Evolutionary conservation across 495 filamentous ascomycete genomes (phyloP).

Genomic region (Rhypophila decipiens): DNA sequence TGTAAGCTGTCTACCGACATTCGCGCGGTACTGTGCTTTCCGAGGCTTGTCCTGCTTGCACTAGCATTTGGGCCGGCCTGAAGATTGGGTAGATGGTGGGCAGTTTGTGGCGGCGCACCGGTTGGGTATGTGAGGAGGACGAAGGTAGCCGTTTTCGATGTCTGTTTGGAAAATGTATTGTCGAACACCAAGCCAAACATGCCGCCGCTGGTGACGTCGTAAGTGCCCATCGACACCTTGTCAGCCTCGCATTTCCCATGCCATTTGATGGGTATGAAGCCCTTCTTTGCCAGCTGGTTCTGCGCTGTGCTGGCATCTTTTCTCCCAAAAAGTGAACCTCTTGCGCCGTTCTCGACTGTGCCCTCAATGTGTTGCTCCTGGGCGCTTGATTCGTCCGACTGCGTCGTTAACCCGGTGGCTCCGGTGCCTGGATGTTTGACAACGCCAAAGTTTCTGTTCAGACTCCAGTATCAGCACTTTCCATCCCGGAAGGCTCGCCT

Average conservation of each 20-base stretch:
- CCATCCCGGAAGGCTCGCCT: background rate
- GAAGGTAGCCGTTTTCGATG: constrained; percentile 89
- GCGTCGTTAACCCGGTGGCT: constrained; percentile 46
- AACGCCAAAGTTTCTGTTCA: constrained; percentile 79
- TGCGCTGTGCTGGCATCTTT: constrained; percentile 57
- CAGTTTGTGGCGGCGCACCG: constrained; percentile 69
- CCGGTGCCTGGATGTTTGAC: constrained; percentile 88
- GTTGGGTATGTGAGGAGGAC: constrained; percentile 92
- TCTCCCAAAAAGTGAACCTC: constrained; percentile 32
- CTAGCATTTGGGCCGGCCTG: constrained; percentile 38
- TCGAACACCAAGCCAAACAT: constrained; percentile 98
- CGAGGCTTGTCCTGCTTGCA: constrained; percentile 45
- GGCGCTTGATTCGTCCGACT: constrained; percentile 36
- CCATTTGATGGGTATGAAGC: constrained; percentile 83
- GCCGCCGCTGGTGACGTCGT: constrained; percentile 76
- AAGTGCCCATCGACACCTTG: constrained; percentile 86
- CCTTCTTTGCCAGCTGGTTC: constrained; percentile 77
- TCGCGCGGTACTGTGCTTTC: constrained; percentile 31
- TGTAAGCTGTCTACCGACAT: constrained; percentile 51
- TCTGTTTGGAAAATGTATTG: constrained; percentile 96
- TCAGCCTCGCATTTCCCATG: constrained; percentile 92
- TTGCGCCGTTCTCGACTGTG: constrained; percentile 25
- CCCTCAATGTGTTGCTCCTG: constrained; percentile 42
- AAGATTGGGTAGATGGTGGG: constrained; percentile 57
- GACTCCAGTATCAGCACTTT: background rate